These are phyloP conservation scores for Suhomyces bolitotheri DNA, from an alignment of 1,139 yeast species.

Conservation along the genomic window DNA sequence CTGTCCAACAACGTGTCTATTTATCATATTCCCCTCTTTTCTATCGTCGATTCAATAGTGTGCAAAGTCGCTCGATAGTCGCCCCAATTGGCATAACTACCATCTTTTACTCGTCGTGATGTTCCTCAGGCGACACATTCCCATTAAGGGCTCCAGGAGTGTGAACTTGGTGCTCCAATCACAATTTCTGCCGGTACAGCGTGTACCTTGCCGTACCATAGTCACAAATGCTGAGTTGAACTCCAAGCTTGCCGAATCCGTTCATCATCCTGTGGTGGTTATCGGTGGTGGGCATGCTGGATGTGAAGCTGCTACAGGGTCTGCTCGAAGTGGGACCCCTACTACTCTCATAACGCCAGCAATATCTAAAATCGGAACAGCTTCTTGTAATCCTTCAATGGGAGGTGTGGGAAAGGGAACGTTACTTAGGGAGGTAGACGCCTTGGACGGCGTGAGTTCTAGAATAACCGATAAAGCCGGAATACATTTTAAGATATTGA, in stretches of 20 bases:
- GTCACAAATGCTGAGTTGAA: constrained; percentile 13
- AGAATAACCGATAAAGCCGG: constrained; percentile 89
- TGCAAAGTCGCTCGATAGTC: too few species aligned
- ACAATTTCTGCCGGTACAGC: constrained; percentile 1
- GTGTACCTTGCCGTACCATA: constrained; percentile 12
- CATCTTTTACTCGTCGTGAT: too few species aligned
- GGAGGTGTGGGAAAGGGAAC: constrained; percentile 99
- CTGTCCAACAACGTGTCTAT: too few species aligned
- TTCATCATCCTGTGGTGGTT: constrained; percentile 65
- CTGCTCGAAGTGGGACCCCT: constrained; percentile 77
- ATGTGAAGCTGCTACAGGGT: constrained; percentile 93
- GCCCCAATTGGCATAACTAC: too few species aligned
- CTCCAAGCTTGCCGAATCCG: constrained; percentile 12
- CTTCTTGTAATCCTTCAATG: constrained; percentile 96
- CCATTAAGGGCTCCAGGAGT: too few species aligned
- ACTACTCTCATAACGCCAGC: constrained; percentile 82
- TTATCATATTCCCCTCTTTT: too few species aligned
- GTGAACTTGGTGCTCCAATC: background rate
- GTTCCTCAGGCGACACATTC: too few species aligned
- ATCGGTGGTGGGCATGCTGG: constrained; percentile 99
- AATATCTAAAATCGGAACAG: constrained; percentile 77
- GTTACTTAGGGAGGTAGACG: constrained; percentile 87
- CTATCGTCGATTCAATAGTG: too few species aligned
- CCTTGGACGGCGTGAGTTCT: constrained; percentile 89
- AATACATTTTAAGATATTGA: constrained; percentile 83